These are phyloP conservation scores for Aspergillus cristatus DNA, from an alignment of 495 filamentous ascomycete genomes.

Conservation along the genomic window DNA sequence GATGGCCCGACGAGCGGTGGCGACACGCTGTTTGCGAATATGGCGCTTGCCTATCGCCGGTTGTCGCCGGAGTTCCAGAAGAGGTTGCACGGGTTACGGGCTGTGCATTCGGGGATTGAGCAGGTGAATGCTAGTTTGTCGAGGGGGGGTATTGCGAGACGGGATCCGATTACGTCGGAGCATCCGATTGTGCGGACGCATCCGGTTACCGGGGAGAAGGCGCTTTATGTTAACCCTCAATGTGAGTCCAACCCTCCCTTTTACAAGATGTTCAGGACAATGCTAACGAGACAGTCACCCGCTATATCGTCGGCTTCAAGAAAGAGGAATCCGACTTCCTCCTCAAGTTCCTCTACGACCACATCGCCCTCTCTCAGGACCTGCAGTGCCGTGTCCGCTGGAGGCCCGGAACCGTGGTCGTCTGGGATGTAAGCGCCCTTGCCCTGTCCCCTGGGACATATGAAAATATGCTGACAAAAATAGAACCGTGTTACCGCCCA, in stretches of 20 bases:
- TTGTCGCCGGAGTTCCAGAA: constrained; percentile 48
- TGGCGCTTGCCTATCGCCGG: constrained; percentile 46
- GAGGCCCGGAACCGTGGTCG: constrained; percentile 47
- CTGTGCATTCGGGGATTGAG: constrained; percentile 48
- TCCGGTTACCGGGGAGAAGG: constrained; percentile 61
- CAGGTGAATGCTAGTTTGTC: constrained; percentile 41
- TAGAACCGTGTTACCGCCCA: constrained; percentile 68
- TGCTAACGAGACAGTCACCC: constrained; percentile 35
- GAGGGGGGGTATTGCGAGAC: constrained; percentile 41
- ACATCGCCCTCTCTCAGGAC: constrained; percentile 50
- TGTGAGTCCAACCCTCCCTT: constrained; percentile 47
- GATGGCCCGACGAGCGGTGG: constrained; percentile 53
- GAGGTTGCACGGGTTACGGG: constrained; percentile 49
- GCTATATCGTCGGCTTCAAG: constrained; percentile 55
- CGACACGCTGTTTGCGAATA: constrained; percentile 54
- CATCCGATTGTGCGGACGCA: constrained; percentile 57
- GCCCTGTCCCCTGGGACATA: no score
- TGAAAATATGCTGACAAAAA: constrained; percentile 3
- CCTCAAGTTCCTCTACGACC: constrained; percentile 57
- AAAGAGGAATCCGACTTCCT: constrained; percentile 59
- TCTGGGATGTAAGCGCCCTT: constrained; percentile 54
- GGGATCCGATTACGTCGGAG: constrained; percentile 44
- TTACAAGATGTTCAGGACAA: constrained; percentile 4
- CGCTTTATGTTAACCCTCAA: constrained; percentile 76
- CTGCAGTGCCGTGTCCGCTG: constrained; percentile 51